These are phyloP conservation scores for Pythium dissimile DNA, from an alignment of 352 stramenopile species.

Conservation along the genomic window DNA sequence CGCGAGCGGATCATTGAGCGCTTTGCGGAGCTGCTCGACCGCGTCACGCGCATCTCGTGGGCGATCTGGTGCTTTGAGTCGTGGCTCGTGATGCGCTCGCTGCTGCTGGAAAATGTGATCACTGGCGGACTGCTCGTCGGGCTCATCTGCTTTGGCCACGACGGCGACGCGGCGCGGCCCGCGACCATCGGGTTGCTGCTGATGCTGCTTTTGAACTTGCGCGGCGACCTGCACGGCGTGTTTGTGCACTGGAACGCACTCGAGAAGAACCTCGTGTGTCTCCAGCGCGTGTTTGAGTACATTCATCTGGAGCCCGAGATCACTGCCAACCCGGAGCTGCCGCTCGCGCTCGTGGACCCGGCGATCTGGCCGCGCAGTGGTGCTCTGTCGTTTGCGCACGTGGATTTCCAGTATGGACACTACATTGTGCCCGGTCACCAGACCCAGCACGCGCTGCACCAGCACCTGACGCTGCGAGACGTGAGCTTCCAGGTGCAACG, in stretches of 20 bases:
- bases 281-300: slow-evolving; percentile 29
- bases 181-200: slow-evolving; percentile 27
- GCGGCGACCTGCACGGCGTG: slow-evolving; percentile 20
- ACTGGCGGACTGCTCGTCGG: slow-evolving; percentile 19
- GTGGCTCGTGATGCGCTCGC: slow-evolving; percentile 28
- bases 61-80: slow-evolving; percentile 35
- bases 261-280: slow-evolving; percentile 23
- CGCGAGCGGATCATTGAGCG: slow-evolving; percentile 9
- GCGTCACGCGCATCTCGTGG: slow-evolving; percentile 18
- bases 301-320: slow-evolving; percentile 25
- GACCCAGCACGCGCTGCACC: neutral
- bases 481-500: slow-evolving; percentile 41
- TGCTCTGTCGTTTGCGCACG: slow-evolving; percentile 14
- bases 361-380: slow-evolving; percentile 19
- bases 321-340: slow-evolving; percentile 19
- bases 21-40: slow-evolving; percentile 17
- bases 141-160: slow-evolving; percentile 23
- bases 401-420: slow-evolving; percentile 21
- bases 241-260: slow-evolving; percentile 25
- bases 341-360: slow-evolving; percentile 17
- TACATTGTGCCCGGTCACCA: slow-evolving; percentile 19
- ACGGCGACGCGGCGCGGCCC: slow-evolving; percentile 15
- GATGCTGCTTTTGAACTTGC: slow-evolving; percentile 20
- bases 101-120: slow-evolving; percentile 32
- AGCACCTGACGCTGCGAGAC: slow-evolving; percentile 16